A percentile compares a stretch with the other conserved stretches of the same genome.
Evolutionary conservation across 306 rosid species (phyloP).

Genomic region (Dicorynia guianensis): DNA sequence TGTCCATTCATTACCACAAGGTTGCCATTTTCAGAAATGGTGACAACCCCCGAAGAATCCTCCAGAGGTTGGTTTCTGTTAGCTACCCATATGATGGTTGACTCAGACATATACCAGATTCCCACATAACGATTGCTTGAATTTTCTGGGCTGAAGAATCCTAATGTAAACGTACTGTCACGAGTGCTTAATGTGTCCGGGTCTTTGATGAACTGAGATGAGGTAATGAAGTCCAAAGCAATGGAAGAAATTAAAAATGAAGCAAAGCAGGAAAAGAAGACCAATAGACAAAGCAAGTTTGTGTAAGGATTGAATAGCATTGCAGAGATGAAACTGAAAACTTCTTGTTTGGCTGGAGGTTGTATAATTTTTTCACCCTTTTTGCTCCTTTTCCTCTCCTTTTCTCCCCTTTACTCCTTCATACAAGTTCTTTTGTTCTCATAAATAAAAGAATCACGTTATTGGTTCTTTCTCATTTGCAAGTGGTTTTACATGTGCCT

Average conservation of each 20-base stretch:
- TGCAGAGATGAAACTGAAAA: too few species aligned
- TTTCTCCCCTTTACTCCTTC: too few species aligned
- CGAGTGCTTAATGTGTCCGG: not conserved
- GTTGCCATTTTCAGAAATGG: constrained; percentile 23
- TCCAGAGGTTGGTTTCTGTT: constrained; percentile 34
- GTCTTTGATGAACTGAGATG: not conserved
- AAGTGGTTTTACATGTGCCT: too few species aligned
- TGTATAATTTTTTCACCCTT: too few species aligned
- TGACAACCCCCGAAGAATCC: constrained; percentile 30
- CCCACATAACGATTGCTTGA: constrained; percentile 34
- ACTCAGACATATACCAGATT: constrained; percentile 31
- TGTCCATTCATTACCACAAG: constrained; percentile 38
- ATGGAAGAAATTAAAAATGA: not conserved
- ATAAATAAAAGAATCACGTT: too few species aligned
- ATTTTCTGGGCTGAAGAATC: constrained; percentile 44
- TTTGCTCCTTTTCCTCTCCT: too few species aligned
- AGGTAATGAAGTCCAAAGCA: not conserved
- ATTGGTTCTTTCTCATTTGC: too few species aligned
- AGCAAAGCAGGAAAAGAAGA: not conserved
- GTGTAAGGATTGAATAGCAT: too few species aligned
- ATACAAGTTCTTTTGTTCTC: too few species aligned
- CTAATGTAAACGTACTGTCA: constrained; percentile 21
- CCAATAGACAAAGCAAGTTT: not conserved
- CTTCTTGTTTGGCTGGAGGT: too few species aligned
- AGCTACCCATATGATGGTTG: constrained; percentile 40